A percentile compares a stretch with the other conserved stretches of the same genome.
Conservation (phyloP, 371 early-diverging fungal genomes). For the Parasitella parasitica region DNA sequence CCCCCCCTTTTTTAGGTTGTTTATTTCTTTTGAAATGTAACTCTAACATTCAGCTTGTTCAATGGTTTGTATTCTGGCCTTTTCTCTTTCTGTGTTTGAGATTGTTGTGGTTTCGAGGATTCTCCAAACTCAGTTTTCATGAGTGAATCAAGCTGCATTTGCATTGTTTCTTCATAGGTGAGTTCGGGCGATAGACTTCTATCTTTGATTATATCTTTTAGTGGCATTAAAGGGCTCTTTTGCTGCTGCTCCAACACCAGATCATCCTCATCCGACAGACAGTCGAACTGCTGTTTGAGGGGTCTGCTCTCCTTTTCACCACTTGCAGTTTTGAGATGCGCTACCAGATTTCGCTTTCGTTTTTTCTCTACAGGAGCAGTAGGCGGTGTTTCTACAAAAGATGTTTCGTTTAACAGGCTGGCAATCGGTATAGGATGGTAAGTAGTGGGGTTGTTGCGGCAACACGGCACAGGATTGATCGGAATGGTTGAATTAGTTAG, state of each 20-base stretch:
- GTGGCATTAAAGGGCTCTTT: neutral
- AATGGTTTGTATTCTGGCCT: conserved; percentile 22
- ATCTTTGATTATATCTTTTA: neutral
- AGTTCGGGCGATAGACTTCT: conserved; percentile 16
- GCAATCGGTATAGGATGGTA: neutral
- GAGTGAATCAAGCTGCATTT: conserved; percentile 12
- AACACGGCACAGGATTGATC: neutral
- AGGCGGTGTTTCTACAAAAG: neutral
- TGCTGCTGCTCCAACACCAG: neutral
- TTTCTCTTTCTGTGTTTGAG: neutral
- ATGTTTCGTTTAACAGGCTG: neutral
- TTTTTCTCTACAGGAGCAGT: conserved; percentile 10
- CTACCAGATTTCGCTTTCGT: conserved; percentile 22
- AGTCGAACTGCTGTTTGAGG: neutral
- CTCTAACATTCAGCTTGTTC: conserved; percentile 20
- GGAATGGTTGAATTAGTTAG: neutral
- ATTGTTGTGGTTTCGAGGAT: neutral
- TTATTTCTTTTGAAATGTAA: conserved; percentile 21
- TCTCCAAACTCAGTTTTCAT: conserved; percentile 26
- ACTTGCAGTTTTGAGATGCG: conserved; percentile 20
- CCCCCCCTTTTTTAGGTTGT: too few species aligned
- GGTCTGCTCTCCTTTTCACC: conserved; percentile 13
- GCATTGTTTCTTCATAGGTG: conserved; percentile 22
- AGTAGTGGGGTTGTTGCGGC: neutral
- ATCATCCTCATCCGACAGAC: conserved; percentile 24